Conservation (phyloP, 2,329 filamentous ascomycete species). For the Aspergillus sojae region DNA sequence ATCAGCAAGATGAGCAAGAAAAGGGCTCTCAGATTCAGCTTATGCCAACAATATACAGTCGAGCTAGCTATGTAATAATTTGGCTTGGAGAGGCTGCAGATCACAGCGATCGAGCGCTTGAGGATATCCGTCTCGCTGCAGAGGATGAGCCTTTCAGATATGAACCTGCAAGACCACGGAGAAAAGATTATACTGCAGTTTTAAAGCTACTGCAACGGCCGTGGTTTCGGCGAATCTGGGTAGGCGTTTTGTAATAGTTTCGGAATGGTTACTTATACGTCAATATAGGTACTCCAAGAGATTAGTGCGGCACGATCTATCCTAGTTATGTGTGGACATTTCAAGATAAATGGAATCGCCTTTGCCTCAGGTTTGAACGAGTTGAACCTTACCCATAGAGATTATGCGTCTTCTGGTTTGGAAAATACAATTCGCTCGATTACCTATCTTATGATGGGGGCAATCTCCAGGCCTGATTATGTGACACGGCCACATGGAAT, state of each 20-base stretch:
- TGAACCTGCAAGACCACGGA: too few species aligned
- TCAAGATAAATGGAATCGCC: neutral
- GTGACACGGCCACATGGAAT: neutral
- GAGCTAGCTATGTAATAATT: slow-evolving; percentile 14
- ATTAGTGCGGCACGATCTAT: slow-evolving; percentile 3
- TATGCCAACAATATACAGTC: slow-evolving; percentile 23
- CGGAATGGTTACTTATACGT: neutral
- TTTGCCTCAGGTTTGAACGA: neutral
- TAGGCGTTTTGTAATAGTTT: neutral
- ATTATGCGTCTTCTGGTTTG: neutral
- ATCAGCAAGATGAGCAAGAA: slow-evolving; percentile 23
- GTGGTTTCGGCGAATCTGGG: slow-evolving; percentile 8
- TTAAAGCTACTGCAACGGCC: neutral
- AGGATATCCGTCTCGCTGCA: neutral
- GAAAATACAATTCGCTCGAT: neutral
- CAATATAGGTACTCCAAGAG: slow-evolving; percentile 2
- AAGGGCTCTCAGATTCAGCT: slow-evolving; percentile 23
- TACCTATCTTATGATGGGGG: neutral
- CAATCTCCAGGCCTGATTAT: neutral
- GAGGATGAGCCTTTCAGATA: rapidly evolving
- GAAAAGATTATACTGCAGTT: too few species aligned
- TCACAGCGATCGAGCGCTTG: slow-evolving; percentile 1
- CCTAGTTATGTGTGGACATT: neutral
- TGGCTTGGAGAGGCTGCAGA: slow-evolving; percentile 19
- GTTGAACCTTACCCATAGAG: neutral